Conservation (phyloP, 176 grass and related monocot species). For the Pontederia crassipes region DNA sequence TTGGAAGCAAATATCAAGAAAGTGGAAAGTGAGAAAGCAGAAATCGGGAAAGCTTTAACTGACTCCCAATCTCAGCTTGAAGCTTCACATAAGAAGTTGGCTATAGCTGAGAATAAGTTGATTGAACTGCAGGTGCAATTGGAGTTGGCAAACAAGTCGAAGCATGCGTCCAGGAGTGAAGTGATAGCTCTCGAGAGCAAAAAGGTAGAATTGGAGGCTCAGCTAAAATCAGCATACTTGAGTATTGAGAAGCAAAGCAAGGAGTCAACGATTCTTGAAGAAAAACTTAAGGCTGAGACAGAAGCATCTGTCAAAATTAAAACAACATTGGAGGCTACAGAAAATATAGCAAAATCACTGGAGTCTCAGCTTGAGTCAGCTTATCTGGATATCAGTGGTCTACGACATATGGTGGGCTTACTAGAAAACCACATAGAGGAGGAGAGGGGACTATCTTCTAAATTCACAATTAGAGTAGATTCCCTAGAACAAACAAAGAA, state of each 20-base stretch:
- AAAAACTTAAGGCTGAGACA: constrained; percentile 39
- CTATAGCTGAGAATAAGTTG: constrained; percentile 42
- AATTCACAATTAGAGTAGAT: constrained; percentile 36
- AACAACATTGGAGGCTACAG: constrained; percentile 36
- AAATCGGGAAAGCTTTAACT: constrained; percentile 37
- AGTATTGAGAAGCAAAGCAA: background rate
- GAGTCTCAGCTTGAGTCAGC: constrained; percentile 44
- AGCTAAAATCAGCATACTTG: background rate
- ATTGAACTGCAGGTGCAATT: constrained; percentile 48
- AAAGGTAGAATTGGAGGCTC: constrained; percentile 22
- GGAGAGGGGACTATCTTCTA: constrained; percentile 32
- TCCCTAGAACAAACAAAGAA: constrained; percentile 29
- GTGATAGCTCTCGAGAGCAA: constrained; percentile 30
- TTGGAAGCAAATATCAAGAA: constrained; percentile 38
- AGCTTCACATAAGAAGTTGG: constrained; percentile 27
- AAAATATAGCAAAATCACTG: constrained; percentile 31
- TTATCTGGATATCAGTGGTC: constrained; percentile 36
- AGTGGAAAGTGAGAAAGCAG: constrained; percentile 60
- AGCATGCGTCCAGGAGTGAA: constrained; percentile 29
- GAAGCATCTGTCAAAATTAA: constrained; percentile 34
- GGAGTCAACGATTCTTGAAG: constrained; percentile 41
- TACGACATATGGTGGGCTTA: constrained; percentile 31
- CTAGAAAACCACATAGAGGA: constrained; percentile 35
- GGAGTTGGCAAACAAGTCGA: constrained; percentile 45
- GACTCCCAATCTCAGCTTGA: constrained; percentile 45